A percentile compares a stretch with the other conserved stretches of the same genome.
Evolutionary conservation across 2,329 filamentous ascomycete species (phyloP).

Genomic region (Neopestalotiopsis sp.): DNA sequence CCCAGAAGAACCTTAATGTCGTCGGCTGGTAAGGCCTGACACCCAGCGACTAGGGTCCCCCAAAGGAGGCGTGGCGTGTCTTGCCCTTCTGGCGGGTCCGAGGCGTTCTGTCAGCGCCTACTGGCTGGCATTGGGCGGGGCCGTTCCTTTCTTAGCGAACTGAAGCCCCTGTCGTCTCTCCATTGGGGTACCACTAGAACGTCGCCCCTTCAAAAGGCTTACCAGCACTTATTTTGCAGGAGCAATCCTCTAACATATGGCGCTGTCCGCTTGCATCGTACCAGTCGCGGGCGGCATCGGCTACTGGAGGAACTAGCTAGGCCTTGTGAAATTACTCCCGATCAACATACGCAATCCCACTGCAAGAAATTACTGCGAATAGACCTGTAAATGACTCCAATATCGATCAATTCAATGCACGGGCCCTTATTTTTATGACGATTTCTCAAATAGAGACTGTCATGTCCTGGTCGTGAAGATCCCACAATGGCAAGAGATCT

Average conservation of each 20-base stretch:
- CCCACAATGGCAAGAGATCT: not conserved
- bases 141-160: not conserved
- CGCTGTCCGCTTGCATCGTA: not conserved
- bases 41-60: not conserved
- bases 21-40: constrained; percentile 15
- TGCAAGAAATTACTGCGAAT: constrained; percentile 6
- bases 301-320: not conserved
- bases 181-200: not conserved
- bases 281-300: constrained; percentile 1
- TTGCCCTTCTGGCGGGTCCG: constrained; percentile 9
- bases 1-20: constrained; percentile 17
- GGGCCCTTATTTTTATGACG: not conserved
- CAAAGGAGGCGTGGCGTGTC: constrained; percentile 2
- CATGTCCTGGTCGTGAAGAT: not conserved
- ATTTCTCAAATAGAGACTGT: not conserved
- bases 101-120: not conserved
- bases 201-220: not conserved
- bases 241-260: not conserved
- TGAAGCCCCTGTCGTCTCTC: not conserved
- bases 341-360: constrained; percentile 17
- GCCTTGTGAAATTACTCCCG: constrained; percentile 10
- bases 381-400: not conserved
- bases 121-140: constrained; percentile 1
- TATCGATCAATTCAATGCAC: not conserved
- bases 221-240: not conserved